Evolutionary conservation across 495 filamentous ascomycete species (phyloP), one percentile per base, ranked within the genome.

Genomic region (Bacidia gigantensis): DNA sequence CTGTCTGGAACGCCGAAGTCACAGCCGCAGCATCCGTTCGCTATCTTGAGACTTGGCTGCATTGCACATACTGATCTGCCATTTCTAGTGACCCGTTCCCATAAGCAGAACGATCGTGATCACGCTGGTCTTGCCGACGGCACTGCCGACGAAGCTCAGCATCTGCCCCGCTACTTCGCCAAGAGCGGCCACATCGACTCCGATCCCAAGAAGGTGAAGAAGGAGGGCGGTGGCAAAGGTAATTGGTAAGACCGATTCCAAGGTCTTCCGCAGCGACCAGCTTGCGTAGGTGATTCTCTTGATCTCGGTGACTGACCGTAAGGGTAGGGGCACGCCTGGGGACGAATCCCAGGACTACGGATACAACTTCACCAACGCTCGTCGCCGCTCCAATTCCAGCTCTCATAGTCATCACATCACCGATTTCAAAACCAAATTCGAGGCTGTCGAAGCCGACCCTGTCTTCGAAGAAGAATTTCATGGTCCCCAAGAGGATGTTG

Each of bases 121-220:
- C 86, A 95, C 69, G 73, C 77, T 53, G 79, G 72, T 56, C 71
- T 83, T 53, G 73, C 75, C 54, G 72, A 79, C 56, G 85, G 80
- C 60, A 78, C 78, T 38, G 78, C 78, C 40, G 77, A 83, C 57
- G 83, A 90, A 32, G 9, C 42, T 24, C 52, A 58, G 56, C 76
- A 83, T 55, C 67, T 94, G 23, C 89, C 92, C 59, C 86, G 87
- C 59, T 96, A 81, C 77, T 97, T 97, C 64, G 87, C 76, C 62
- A 96, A 95, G 75, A 68, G 78, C 26, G 92, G 90, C 57, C 84
- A 82, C 61, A 71, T 80, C 59, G 89, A 88, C 61, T 69, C 72
- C 58, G 83, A 93, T 62, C 92, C 90, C 39, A 86, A 86, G 68
- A 92, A 92, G 77, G 85, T 83, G 58, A 96, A 96, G 81, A 97